Percentiles rank a stretch among this genome's conserved stretches.
These are phyloP conservation scores for Ogataea trehaloabstinens DNA, from an alignment of 805 yeast species.

Conservation along the genomic window DNA sequence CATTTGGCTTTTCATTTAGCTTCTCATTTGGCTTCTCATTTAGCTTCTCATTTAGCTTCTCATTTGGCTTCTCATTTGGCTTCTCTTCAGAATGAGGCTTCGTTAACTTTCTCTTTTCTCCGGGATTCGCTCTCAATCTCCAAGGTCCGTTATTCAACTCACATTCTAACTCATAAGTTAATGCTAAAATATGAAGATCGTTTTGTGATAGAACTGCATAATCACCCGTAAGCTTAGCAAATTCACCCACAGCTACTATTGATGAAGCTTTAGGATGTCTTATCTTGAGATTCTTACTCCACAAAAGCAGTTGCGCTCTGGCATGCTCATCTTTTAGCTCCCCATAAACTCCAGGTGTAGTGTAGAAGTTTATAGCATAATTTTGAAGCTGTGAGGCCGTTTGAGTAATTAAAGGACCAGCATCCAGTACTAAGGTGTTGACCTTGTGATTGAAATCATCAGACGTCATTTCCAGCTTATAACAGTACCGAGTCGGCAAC, in stretches of 20 bases:
- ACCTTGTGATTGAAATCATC: slow-evolving; percentile 33
- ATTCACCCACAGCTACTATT: slow-evolving; percentile 64
- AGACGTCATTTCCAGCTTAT: no score
- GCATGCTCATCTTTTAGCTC: slow-evolving; percentile 88
- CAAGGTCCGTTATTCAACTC: slow-evolving; percentile 68
- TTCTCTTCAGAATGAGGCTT: no score
- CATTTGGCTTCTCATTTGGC: slow-evolving; percentile 23
- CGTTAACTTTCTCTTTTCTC: slow-evolving; percentile 44
- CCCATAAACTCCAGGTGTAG: slow-evolving; percentile 87
- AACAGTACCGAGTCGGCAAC: not conserved
- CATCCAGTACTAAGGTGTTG: slow-evolving; percentile 76
- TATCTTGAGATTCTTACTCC: slow-evolving; percentile 70
- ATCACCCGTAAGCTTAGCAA: slow-evolving; percentile 91
- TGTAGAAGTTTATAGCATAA: slow-evolving; percentile 69
- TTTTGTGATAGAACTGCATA: slow-evolving; percentile 81
- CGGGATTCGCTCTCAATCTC: slow-evolving; percentile 72
- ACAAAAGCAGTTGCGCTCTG: slow-evolving; percentile 70
- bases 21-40: slow-evolving; percentile 6
- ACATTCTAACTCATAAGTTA: slow-evolving; percentile 82
- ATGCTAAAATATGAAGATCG: slow-evolving; percentile 89
- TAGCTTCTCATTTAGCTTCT: slow-evolving; percentile 7
- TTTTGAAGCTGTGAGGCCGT: slow-evolving; percentile 69
- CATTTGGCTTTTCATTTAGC: slow-evolving; percentile 7
- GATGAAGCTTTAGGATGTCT: slow-evolving; percentile 74
- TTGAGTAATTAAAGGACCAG: slow-evolving; percentile 91